Evolutionary conservation across 805 yeast genomes (phyloP).

Genomic region (Schwanniomyces sp.): DNA sequence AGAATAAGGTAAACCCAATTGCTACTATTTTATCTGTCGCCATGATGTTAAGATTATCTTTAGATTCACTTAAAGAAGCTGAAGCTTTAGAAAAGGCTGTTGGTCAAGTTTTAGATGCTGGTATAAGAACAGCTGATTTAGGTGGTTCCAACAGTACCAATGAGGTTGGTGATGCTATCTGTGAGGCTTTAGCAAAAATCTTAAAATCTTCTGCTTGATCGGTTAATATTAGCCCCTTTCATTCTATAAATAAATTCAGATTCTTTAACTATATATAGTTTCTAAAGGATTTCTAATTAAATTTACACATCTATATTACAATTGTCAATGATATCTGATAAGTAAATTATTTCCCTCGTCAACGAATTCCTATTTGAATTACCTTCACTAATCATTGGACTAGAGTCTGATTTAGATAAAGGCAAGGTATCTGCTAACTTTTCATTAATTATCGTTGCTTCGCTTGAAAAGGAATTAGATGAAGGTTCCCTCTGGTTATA

Average conservation of each 20-base stretch:
- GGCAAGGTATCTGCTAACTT: background rate
- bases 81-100: slow-evolving; percentile 88
- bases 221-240: background rate
- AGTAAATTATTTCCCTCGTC: slow-evolving; percentile 18
- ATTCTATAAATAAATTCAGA: background rate
- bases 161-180: slow-evolving; percentile 95
- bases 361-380: background rate
- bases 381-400: no score
- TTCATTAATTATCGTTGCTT: slow-evolving; percentile 19
- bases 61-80: slow-evolving; percentile 82
- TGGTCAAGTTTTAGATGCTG: slow-evolving; percentile 72
- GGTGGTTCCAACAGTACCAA: slow-evolving; percentile 80
- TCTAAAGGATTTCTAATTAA: background rate
- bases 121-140: slow-evolving; percentile 88
- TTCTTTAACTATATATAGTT: background rate
- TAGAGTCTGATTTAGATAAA: background rate
- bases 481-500: slow-evolving; percentile 1
- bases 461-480: slow-evolving; percentile 15
- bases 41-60: slow-evolving; percentile 92
- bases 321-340: slow-evolving; percentile 20
- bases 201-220: slow-evolving; percentile 26
- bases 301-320: background rate
- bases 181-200: slow-evolving; percentile 61
- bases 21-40: slow-evolving; percentile 96
- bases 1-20: slow-evolving; percentile 88